phyloP scores from a whole-genome alignment of 805 yeast species.

The Wickerhamomyces bisporus region DNA sequence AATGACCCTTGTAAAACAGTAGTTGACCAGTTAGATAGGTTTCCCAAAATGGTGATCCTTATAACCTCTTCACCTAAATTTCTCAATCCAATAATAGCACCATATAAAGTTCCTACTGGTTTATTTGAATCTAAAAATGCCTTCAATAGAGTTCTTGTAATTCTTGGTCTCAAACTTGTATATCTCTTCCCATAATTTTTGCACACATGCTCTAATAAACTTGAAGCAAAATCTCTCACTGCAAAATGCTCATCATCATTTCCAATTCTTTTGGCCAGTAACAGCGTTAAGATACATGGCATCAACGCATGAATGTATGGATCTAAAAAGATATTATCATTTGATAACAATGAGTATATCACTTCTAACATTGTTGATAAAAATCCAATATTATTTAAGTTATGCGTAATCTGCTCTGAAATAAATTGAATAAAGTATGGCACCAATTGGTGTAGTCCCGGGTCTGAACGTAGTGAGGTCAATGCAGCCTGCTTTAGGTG shows the following conservation, averaged over 20 bases:
- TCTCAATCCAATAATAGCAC: slow-evolving; percentile 79
- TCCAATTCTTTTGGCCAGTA: slow-evolving; percentile 88
- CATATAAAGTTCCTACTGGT: slow-evolving; percentile 87
- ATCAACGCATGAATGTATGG: slow-evolving; percentile 95
- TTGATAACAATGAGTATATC: slow-evolving; percentile 75
- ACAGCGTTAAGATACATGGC: slow-evolving; percentile 91
- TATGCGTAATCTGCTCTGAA: slow-evolving; percentile 91
- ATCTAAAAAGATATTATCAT: slow-evolving; percentile 81
- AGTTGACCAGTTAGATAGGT: slow-evolving; percentile 73
- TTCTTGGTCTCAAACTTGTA: slow-evolving; percentile 86
- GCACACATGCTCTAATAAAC: slow-evolving; percentile 74
- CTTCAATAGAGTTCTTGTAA: slow-evolving; percentile 85
- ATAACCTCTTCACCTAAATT: slow-evolving; percentile 86
- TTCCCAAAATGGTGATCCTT: slow-evolving; percentile 77
- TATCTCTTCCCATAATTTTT: slow-evolving; percentile 77
- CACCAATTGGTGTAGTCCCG: slow-evolving; percentile 93
- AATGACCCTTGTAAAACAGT: slow-evolving; percentile 41
- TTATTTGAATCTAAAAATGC: slow-evolving; percentile 83
- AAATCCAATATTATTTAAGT: slow-evolving; percentile 63
- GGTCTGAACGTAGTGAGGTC: slow-evolving; percentile 80
- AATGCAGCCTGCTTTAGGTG: slow-evolving; percentile 73
- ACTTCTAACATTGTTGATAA: slow-evolving; percentile 85
- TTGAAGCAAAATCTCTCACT: slow-evolving; percentile 84
- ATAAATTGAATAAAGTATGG: slow-evolving; percentile 96
- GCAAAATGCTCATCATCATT: slow-evolving; percentile 36